Conservation (phyloP, 495 filamentous ascomycete species). For the Bacidia gigantensis region DNA sequence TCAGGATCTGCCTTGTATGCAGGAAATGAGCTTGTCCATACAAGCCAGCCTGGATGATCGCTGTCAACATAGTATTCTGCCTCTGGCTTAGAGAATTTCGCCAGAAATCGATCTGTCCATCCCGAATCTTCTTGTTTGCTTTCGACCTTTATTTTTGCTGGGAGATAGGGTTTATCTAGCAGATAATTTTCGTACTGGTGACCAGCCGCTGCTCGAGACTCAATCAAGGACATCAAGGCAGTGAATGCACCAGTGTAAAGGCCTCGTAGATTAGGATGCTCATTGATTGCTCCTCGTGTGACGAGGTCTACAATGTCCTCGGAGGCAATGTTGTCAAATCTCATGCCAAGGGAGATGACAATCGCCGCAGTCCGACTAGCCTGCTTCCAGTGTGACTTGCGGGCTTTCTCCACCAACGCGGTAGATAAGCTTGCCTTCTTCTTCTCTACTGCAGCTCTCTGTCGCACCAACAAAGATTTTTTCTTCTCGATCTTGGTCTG, state of each 20-base stretch:
- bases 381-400: slow-evolving; percentile 87
- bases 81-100: slow-evolving; percentile 64
- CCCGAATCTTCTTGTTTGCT: slow-evolving; percentile 57
- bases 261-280: slow-evolving; percentile 71
- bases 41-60: slow-evolving; percentile 94
- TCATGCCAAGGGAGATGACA: slow-evolving; percentile 71
- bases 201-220: slow-evolving; percentile 69
- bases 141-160: slow-evolving; percentile 58
- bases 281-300: slow-evolving; percentile 69
- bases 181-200: slow-evolving; percentile 82
- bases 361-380: slow-evolving; percentile 79
- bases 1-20: slow-evolving; percentile 57
- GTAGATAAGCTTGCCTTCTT: slow-evolving; percentile 70
- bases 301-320: slow-evolving; percentile 74
- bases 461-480: slow-evolving; percentile 53
- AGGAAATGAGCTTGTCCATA: slow-evolving; percentile 76
- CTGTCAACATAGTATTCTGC: slow-evolving; percentile 80
- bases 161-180: slow-evolving; percentile 55
- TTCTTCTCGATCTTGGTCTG: slow-evolving; percentile 48
- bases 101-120: slow-evolving; percentile 66
- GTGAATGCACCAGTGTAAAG: slow-evolving; percentile 71
- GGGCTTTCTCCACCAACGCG: slow-evolving; percentile 65
- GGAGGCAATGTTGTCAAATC: slow-evolving; percentile 77
- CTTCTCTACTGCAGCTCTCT: slow-evolving; percentile 59
- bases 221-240: slow-evolving; percentile 66